Percentiles rank a stretch among this genome's conserved stretches.
Conservation (phyloP, 2,329 filamentous ascomycete species). For the Fusarium solani-melongenae region DNA sequence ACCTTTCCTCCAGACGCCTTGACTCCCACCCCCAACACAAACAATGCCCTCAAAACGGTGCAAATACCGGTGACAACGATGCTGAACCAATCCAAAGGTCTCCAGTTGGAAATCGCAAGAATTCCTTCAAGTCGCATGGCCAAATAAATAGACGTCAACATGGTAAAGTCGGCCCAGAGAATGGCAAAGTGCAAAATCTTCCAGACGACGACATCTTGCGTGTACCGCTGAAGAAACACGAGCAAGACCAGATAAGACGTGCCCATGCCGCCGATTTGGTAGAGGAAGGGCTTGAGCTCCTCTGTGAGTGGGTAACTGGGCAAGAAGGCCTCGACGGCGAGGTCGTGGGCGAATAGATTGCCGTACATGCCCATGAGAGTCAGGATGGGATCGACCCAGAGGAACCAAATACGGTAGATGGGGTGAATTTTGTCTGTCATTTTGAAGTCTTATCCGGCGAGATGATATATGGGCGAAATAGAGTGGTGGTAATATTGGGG, state of each 20-base stretch:
- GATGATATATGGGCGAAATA: not conserved
- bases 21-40: conserved; percentile 29
- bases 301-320: conserved; percentile 6
- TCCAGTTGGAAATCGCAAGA: conserved; percentile 21
- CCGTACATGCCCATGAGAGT: conserved; percentile 30
- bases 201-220: conserved; percentile 36
- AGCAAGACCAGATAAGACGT: conserved; percentile 22
- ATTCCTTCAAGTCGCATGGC: conserved; percentile 18
- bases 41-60: conserved; percentile 24
- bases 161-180: conserved; percentile 34
- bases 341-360: conserved; percentile 31
- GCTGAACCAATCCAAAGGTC: conserved; percentile 30
- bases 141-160: conserved; percentile 29
- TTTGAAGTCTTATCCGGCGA: not conserved
- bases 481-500: not conserved
- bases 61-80: conserved; percentile 13
- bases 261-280: conserved; percentile 41
- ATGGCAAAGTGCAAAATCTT: conserved; percentile 34
- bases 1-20: not conserved
- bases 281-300: conserved; percentile 30
- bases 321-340: conserved; percentile 28
- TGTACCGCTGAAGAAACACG: conserved; percentile 28
- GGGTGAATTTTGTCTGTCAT: conserved; percentile 27
- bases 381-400: conserved; percentile 39
- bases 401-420: conserved; percentile 33